phyloP scores from a whole-genome alignment of 2,329 filamentous ascomycete species.

The Fusarium clavum region DNA sequence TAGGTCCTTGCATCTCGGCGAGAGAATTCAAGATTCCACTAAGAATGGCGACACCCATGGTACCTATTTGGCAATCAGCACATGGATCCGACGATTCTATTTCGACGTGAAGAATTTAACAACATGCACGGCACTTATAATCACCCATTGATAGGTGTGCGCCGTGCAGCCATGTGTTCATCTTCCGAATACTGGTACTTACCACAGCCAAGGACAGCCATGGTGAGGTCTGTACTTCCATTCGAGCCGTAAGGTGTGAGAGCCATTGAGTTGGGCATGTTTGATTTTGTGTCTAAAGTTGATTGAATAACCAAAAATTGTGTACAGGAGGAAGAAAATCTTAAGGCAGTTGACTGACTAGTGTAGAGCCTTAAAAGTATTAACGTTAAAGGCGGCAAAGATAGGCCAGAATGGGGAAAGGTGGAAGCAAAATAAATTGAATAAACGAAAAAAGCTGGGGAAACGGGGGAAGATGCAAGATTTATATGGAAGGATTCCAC shows the following conservation, averaged over 20 bases:
- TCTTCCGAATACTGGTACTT: slow-evolving; percentile 50
- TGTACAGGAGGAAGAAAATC: slow-evolving; percentile 6
- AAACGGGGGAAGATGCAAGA: slow-evolving; percentile 21
- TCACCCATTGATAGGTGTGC: not conserved
- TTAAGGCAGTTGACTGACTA: slow-evolving; percentile 1
- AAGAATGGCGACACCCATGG: slow-evolving; percentile 87
- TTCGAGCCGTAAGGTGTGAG: slow-evolving; percentile 52
- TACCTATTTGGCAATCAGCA: slow-evolving; percentile 64
- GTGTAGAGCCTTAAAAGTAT: not conserved
- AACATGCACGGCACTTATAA: slow-evolving; percentile 2
- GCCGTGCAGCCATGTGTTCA: not conserved
- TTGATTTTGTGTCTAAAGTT: slow-evolving; percentile 32
- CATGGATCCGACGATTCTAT: not conserved
- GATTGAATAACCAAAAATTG: not conserved
- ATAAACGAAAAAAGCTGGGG: slow-evolving; percentile 27
- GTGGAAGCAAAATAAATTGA: slow-evolving; percentile 16
- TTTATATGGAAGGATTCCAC: slow-evolving; percentile 32
- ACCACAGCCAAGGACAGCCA: slow-evolving; percentile 87
- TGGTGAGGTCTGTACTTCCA: slow-evolving; percentile 67
- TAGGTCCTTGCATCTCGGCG: slow-evolving; percentile 60
- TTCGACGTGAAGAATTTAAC: not conserved
- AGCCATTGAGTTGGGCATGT: slow-evolving; percentile 47
- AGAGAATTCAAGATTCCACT: slow-evolving; percentile 82
- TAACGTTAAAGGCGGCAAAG: slow-evolving; percentile 6
- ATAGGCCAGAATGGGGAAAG: slow-evolving; percentile 6